These are phyloP conservation scores for Scedosporium aurantiacum DNA, from an alignment of 2,329 filamentous ascomycete genomes.

Conservation along the genomic window DNA sequence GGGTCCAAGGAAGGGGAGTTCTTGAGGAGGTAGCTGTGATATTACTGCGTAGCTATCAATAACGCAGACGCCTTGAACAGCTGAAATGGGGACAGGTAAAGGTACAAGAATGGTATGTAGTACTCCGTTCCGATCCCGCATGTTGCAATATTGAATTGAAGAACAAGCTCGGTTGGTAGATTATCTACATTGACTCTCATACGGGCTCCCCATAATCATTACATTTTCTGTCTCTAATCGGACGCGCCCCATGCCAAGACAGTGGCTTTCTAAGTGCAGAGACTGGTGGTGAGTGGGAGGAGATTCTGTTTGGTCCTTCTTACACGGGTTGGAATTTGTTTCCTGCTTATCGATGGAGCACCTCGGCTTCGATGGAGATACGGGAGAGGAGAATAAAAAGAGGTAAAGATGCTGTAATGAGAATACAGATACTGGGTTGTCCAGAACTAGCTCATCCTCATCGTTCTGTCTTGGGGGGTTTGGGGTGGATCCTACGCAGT, in stretches of 20 bases:
- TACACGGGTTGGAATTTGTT: not conserved
- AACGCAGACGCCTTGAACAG: not conserved
- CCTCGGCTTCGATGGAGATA: not conserved
- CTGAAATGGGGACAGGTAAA: not conserved
- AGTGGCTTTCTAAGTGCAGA: not conserved
- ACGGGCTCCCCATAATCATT: not conserved
- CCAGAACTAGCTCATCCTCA: not conserved
- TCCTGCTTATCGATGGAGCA: not conserved
- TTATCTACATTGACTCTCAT: not conserved
- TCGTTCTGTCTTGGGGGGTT: not conserved
- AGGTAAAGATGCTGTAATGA: not conserved
- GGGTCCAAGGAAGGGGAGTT: not conserved
- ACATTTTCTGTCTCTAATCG: not conserved
- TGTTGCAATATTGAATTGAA: not conserved
- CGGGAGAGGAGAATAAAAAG: not conserved
- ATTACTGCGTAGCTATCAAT: not conserved
- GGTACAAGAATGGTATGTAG: not conserved
- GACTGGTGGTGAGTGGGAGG: not conserved
- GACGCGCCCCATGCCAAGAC: not conserved
- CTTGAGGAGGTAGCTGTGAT: not conserved
- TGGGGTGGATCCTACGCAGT: not conserved
- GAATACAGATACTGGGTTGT: not conserved
- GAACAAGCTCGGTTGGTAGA: not conserved
- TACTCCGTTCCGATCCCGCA: not conserved
- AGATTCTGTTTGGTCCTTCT: not conserved